Percentiles rank a stretch among this genome's conserved stretches.
Conservation (phyloP, 2,329 filamentous ascomycete genomes). For the Pseudomassariella vexata region DNA sequence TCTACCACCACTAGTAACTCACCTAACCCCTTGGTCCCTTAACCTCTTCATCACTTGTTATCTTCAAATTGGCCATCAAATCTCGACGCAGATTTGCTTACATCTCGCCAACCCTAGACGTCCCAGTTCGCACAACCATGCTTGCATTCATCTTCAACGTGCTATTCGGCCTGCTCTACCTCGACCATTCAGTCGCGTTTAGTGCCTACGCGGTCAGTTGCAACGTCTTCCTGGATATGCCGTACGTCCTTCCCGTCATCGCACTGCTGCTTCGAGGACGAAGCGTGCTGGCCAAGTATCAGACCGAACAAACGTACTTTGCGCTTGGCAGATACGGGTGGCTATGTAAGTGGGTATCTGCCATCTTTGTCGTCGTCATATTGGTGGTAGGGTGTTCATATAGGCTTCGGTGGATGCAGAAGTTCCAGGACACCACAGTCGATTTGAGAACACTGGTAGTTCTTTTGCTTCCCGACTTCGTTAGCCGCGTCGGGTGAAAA, state of each 20-base stretch:
- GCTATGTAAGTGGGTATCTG: slow-evolving; percentile 24
- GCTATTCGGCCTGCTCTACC: slow-evolving; percentile 38
- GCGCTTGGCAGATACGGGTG: slow-evolving; percentile 23
- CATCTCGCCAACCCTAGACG: slow-evolving; percentile 30
- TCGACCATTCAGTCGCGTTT: slow-evolving; percentile 40
- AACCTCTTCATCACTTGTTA: too few species aligned
- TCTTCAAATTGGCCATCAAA: too few species aligned
- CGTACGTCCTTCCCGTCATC: slow-evolving; percentile 36
- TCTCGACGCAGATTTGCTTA: slow-evolving; percentile 22
- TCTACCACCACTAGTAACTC: slow-evolving; percentile 24
- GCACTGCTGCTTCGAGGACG: slow-evolving; percentile 30
- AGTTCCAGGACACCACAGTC: too few species aligned
- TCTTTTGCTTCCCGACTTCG: too few species aligned
- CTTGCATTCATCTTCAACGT: slow-evolving; percentile 36
- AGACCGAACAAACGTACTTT: slow-evolving; percentile 19
- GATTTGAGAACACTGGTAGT: too few species aligned
- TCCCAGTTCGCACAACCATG: slow-evolving; percentile 35
- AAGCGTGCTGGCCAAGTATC: slow-evolving; percentile 20
- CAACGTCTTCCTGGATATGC: slow-evolving; percentile 40
- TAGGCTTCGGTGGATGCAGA: too few species aligned
- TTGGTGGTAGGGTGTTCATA: too few species aligned
- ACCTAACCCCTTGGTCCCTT: not conserved
- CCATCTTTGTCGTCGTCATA: slow-evolving; percentile 31
- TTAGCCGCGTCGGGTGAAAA: too few species aligned
- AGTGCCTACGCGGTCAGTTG: slow-evolving; percentile 38